phyloP scores from a whole-genome alignment of 768 basidiomycete genomes.

The Amanita molliuscula region DNA sequence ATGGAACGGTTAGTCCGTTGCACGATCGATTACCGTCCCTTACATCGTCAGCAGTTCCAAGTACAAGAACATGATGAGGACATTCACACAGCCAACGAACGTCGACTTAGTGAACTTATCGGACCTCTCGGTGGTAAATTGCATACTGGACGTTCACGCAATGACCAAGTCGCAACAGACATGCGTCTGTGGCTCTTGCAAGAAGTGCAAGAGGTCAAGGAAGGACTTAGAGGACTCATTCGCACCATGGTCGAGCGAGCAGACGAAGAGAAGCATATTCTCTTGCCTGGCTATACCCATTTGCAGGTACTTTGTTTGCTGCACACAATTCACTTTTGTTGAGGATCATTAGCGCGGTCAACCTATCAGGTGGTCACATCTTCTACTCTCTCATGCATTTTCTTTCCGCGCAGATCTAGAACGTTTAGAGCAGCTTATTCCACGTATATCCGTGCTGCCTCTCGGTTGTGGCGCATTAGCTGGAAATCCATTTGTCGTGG shows the following conservation, averaged over 20 bases:
- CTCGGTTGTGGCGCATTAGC: constrained; percentile 93
- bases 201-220: constrained; percentile 58
- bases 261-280: constrained; percentile 82
- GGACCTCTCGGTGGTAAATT: constrained; percentile 91
- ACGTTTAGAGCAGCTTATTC: constrained; percentile 72
- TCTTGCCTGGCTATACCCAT: constrained; percentile 97
- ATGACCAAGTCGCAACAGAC: constrained; percentile 98
- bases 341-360: constrained; percentile 67
- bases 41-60: constrained; percentile 43
- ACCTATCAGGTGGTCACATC: constrained; percentile 98
- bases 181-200: constrained; percentile 94
- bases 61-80: constrained; percentile 89
- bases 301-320: constrained; percentile 58
- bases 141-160: constrained; percentile 93
- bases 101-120: constrained; percentile 86
- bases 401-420: constrained; percentile 88
- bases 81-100: constrained; percentile 98
- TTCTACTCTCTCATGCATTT: constrained; percentile 89
- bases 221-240: constrained; percentile 65
- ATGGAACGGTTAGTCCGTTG: constrained; percentile 47
- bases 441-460: constrained; percentile 88
- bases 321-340: background rate
- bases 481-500: constrained; percentile 91
- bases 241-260: constrained; percentile 88
- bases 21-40: constrained; percentile 1